Evolutionary conservation across 192 early-diverging fungal genomes (phyloP).

Genomic region (Endogone sp.): DNA sequence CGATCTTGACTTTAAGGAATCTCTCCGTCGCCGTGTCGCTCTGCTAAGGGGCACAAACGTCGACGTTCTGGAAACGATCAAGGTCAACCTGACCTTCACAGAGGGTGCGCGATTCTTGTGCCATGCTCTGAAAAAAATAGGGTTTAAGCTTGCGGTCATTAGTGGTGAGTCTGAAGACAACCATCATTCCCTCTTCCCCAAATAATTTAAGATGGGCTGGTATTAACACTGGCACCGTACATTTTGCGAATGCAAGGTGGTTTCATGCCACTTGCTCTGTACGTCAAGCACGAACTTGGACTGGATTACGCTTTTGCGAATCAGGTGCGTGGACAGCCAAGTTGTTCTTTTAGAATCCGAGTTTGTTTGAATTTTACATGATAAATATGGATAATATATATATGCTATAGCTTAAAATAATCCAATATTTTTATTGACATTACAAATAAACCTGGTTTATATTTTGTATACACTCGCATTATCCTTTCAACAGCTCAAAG

Average conservation of each 20-base stretch:
- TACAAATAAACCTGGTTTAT: too few species aligned
- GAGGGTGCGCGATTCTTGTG: constrained; percentile 91
- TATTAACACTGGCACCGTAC: too few species aligned
- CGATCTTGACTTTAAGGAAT: constrained; percentile 97
- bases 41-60: constrained; percentile 85
- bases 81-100: constrained; percentile 75
- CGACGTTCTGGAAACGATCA: constrained; percentile 75
- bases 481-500: constrained; percentile 57
- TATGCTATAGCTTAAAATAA: constrained; percentile 1
- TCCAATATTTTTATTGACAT: not conserved
- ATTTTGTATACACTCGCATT: not conserved
- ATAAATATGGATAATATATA: too few species aligned
- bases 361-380: too few species aligned
- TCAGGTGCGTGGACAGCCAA: constrained; percentile 58
- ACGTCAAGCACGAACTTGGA: constrained; percentile 86
- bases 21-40: constrained; percentile 78
- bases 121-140: constrained; percentile 82
- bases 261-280: constrained; percentile 88
- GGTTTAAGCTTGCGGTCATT: constrained; percentile 95
- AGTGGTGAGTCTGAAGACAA: constrained; percentile 49
- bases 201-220: too few species aligned
- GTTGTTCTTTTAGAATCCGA: too few species aligned
- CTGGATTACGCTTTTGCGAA: constrained; percentile 99
- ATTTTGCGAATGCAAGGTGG: constrained; percentile 72
- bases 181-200: too few species aligned